Evolutionary conservation across 164 flowering plant genomes (phyloP).

Genomic region (Litsea cubeba): DNA sequence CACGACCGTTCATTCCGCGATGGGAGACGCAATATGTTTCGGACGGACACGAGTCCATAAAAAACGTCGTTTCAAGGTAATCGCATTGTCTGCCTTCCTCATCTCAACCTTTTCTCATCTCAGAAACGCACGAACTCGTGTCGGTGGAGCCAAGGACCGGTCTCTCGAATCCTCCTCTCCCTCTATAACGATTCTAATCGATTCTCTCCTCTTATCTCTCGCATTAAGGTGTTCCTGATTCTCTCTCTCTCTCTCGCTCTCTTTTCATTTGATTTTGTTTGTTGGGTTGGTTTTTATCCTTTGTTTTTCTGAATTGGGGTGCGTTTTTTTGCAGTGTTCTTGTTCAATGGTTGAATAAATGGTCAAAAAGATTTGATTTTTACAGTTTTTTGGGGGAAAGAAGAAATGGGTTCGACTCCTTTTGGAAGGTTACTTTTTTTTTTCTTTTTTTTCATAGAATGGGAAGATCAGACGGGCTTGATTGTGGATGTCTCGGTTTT

Average conservation of each 20-base stretch:
- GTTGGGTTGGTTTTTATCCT: no score
- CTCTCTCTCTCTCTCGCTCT: background rate
- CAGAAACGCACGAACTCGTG: slow-evolving; percentile 3
- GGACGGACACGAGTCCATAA: no score
- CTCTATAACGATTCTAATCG: no score
- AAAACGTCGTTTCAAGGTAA: no score
- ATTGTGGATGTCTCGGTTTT: background rate
- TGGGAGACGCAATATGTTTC: no score
- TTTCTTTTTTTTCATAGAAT: background rate
- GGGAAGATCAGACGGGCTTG: background rate
- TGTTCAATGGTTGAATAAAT: background rate
- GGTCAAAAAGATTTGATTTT: background rate
- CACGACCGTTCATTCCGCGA: no score
- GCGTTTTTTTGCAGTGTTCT: background rate
- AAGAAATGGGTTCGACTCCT: background rate
- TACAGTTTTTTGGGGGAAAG: background rate
- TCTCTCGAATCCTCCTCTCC: background rate
- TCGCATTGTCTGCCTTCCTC: no score
- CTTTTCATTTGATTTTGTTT: background rate
- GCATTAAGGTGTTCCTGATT: background rate
- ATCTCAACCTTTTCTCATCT: no score
- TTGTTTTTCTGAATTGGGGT: background rate
- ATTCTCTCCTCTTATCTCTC: no score
- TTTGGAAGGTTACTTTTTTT: background rate
- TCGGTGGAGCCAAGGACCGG: background rate